Conservation (phyloP, 345 rosid species). For the Clarkia xantiana region DNA sequence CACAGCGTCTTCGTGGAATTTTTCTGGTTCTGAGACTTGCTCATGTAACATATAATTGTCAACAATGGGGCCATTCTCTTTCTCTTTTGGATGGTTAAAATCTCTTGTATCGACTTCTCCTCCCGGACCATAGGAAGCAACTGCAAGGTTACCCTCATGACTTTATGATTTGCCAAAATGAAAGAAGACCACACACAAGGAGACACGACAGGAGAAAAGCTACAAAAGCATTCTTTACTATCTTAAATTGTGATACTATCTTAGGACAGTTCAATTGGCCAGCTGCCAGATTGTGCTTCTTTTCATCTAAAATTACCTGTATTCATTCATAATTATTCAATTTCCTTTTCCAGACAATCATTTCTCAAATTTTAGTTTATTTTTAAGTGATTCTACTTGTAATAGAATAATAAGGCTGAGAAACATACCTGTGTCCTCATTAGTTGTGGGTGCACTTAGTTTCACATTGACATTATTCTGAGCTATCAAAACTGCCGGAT, state of each 20-base stretch:
- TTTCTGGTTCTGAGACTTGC: constrained; percentile 24
- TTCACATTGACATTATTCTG: constrained; percentile 27
- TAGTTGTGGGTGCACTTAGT: constrained; percentile 17
- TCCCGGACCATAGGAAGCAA: constrained; percentile 31
- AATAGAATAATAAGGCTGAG: too few species aligned
- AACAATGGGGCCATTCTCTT: constrained; percentile 30
- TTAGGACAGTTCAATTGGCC: too few species aligned
- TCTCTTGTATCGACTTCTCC: constrained; percentile 36
- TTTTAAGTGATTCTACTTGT: too few species aligned
- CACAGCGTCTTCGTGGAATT: constrained; percentile 17
- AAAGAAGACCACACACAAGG: background rate
- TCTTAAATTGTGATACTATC: too few species aligned
- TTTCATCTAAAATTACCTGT: too few species aligned
- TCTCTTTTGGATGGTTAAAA: constrained; percentile 19
- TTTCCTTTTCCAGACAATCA: too few species aligned
- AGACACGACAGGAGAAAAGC: background rate
- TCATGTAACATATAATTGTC: constrained; percentile 26
- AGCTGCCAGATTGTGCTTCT: too few species aligned
- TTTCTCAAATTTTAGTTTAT: too few species aligned
- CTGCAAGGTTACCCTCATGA: constrained; percentile 15
- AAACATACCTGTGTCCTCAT: constrained; percentile 35
- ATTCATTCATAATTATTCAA: too few species aligned
- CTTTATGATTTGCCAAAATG: too few species aligned
- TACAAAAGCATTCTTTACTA: too few species aligned
- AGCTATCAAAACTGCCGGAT: constrained; percentile 34